phyloP scores from a whole-genome alignment of 1,284 basidiomycete species.

The Meripilus lineatus region DNA sequence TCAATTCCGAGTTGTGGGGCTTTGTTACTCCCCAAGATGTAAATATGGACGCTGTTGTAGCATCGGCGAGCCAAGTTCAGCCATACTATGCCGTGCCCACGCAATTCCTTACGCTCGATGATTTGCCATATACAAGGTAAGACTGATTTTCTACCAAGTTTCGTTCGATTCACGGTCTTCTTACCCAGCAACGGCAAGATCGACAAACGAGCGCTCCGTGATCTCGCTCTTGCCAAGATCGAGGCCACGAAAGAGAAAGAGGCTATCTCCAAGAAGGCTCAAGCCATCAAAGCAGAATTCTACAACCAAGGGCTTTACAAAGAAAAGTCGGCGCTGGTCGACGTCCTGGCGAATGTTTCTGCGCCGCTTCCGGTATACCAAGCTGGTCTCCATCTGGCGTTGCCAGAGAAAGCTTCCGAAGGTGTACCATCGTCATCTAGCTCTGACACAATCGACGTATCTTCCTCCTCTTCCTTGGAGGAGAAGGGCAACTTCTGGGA shows the following conservation, averaged over 20 bases:
- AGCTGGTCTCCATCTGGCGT: neutral
- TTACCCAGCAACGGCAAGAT: constrained; percentile 35
- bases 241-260: constrained; percentile 8
- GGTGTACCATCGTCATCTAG: constrained; percentile 6
- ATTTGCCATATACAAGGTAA: constrained; percentile 48
- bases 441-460: constrained; percentile 13
- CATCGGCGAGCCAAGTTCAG: constrained; percentile 42
- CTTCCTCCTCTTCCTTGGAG: constrained; percentile 9
- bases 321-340: constrained; percentile 18
- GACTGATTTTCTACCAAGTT: constrained; percentile 13
- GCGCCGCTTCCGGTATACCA: constrained; percentile 11
- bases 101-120: constrained; percentile 35
- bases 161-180: constrained; percentile 1
- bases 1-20: constrained; percentile 50
- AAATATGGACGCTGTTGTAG: constrained; percentile 35
- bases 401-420: neutral
- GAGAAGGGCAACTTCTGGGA: constrained; percentile 38
- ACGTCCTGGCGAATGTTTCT: constrained; percentile 14
- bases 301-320: constrained; percentile 20
- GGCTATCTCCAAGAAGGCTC: constrained; percentile 12
- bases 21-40: constrained; percentile 44
- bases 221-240: constrained; percentile 32
- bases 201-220: constrained; percentile 45
- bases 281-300: constrained; percentile 16
- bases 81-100: constrained; percentile 58